Conservation (phyloP, 306 rosid species). For the Mucuna pruriens region DNA sequence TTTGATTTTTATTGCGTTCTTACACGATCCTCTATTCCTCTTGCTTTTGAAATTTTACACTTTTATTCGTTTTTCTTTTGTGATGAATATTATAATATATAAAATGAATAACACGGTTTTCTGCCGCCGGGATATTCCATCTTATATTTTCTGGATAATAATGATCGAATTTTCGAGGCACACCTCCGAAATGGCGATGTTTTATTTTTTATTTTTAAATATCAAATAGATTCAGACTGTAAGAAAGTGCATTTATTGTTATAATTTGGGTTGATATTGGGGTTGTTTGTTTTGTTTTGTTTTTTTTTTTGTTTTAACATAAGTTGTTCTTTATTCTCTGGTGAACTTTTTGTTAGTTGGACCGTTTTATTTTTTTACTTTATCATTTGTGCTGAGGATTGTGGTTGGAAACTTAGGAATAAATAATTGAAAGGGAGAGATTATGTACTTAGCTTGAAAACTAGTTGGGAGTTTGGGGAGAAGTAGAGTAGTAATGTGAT, state of each 20-base stretch:
- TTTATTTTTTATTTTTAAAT: background rate
- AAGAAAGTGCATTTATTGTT: background rate
- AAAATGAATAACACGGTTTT: background rate
- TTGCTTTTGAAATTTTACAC: background rate
- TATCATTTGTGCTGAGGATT: background rate
- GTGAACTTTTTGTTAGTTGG: background rate
- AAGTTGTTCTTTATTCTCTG: background rate
- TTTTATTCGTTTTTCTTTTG: background rate
- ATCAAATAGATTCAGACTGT: background rate
- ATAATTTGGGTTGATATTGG: background rate
- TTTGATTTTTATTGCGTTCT: background rate
- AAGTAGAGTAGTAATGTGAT: background rate
- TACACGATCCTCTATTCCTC: background rate
- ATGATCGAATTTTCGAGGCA: background rate
- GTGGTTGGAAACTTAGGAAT: background rate
- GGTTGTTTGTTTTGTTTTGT: background rate
- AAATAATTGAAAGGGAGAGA: background rate
- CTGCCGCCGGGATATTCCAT: background rate
- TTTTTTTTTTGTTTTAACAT: background rate
- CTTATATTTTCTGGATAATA: constrained; percentile 1
- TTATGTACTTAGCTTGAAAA: constrained; percentile 1
- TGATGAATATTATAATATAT: background rate
- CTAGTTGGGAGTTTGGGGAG: constrained; percentile 11
- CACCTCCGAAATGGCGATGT: background rate
- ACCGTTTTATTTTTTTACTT: background rate